A percentile compares a stretch with the other conserved stretches of the same genome.
Conservation (phyloP, 768 basidiomycete species). For the Arthromyces matolae region DNA sequence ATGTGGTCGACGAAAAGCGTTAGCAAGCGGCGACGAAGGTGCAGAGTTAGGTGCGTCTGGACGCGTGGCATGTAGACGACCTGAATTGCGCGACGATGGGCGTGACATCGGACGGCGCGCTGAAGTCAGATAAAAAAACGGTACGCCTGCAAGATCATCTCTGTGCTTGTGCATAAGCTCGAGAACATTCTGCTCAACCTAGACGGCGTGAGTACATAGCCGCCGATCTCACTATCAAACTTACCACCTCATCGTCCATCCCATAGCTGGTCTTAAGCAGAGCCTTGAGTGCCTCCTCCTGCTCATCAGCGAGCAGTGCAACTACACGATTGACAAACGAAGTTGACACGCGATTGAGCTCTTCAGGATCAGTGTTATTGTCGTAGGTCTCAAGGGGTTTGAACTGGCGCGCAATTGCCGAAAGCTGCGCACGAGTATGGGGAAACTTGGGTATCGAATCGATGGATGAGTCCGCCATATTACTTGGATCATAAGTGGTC, state of each 20-base stretch:
- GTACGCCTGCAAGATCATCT: conserved; percentile 80
- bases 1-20: conserved; percentile 74
- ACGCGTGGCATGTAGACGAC: conserved; percentile 54
- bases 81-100: conserved; percentile 73
- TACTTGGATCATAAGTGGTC: conserved; percentile 9
- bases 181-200: conserved; percentile 86
- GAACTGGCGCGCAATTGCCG: conserved; percentile 69
- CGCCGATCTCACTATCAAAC: conserved; percentile 24
- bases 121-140: conserved; percentile 79
- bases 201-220: conserved; percentile 14
- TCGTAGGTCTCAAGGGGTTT: conserved; percentile 59
- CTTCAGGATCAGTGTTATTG: conserved; percentile 52
- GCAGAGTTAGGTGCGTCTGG: conserved; percentile 76
- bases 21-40: conserved; percentile 72
- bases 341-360: conserved; percentile 49
- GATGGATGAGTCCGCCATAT: conserved; percentile 2
- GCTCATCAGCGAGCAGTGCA: conserved; percentile 69
- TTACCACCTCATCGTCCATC: conserved; percentile 65
- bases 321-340: conserved; percentile 70
- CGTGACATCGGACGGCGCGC: conserved; percentile 76
- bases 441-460: conserved; percentile 52
- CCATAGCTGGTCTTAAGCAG: conserved; percentile 69
- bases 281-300: conserved; percentile 81
- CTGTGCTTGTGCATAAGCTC: conserved; percentile 95
- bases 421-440: conserved; percentile 80